Evolutionary conservation across 306 rosid genomes (phyloP).

Genomic region (Cucurbita pepo): DNA sequence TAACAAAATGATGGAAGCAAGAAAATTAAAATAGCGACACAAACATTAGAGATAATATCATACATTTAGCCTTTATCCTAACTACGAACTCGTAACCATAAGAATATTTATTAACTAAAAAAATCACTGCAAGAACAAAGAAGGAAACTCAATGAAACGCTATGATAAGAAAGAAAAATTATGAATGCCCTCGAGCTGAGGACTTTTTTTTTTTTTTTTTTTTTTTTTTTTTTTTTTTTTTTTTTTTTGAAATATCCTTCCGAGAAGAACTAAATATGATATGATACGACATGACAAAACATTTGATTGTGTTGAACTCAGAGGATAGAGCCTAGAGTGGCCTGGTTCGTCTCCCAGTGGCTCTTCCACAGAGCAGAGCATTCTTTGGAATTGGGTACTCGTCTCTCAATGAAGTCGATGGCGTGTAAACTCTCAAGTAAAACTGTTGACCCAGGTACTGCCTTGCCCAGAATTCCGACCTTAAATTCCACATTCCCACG

Average conservation of each 20-base stretch:
- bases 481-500: constrained; percentile 98
- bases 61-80: background rate
- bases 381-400: constrained; percentile 89
- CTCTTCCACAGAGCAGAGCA: constrained; percentile 79
- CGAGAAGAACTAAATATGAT: background rate
- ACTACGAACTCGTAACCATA: background rate
- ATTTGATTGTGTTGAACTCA: too few relatives aligned
- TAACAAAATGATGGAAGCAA: too few relatives aligned
- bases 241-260: too few relatives aligned
- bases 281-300: background rate
- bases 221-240: too few relatives aligned
- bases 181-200: constrained; percentile 78
- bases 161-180: constrained; percentile 30
- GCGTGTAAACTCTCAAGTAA: constrained; percentile 67
- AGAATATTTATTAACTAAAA: background rate
- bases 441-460: constrained; percentile 86
- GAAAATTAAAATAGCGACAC: too few relatives aligned
- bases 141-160: constrained; percentile 12
- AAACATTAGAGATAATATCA: background rate
- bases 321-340: constrained; percentile 28
- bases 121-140: constrained; percentile 3
- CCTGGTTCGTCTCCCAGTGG: constrained; percentile 67
- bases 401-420: constrained; percentile 66
- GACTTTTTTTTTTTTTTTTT: background rate
- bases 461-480: constrained; percentile 90